phyloP scores from a whole-genome alignment of 1,139 yeast genomes.

The Meyerozyma athensensis region DNA sequence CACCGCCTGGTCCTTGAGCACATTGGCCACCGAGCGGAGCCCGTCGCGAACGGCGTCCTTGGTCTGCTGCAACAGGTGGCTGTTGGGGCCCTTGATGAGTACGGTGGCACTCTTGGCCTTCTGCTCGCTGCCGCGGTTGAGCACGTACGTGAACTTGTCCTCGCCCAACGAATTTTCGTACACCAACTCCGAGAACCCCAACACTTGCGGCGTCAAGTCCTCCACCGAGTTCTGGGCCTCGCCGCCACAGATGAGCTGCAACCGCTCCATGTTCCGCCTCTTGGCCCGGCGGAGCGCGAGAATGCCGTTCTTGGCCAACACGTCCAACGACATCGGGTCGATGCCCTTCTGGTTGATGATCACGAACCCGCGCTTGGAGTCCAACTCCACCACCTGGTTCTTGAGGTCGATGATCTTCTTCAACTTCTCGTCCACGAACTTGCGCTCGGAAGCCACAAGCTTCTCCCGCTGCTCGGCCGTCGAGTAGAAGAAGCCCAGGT shows the following conservation, averaged over 20 bases:
- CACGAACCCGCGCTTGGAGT: constrained; percentile 76
- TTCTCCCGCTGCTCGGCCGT: constrained; percentile 95
- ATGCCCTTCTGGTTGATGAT: constrained; percentile 98
- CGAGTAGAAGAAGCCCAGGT: constrained; percentile 92
- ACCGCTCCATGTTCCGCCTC: constrained; percentile 98
- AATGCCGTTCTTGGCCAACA: constrained; percentile 88
- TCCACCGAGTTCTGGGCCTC: constrained; percentile 98
- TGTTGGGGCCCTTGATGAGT: constrained; percentile 88
- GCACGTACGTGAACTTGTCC: constrained; percentile 90
- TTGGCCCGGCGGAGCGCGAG: constrained; percentile 96
- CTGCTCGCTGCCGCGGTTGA: constrained; percentile 57
- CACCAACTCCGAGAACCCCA: constrained; percentile 89
- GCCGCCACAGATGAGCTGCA: constrained; percentile 95
- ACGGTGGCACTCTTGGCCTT: constrained; percentile 89
- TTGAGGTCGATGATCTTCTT: constrained; percentile 88
- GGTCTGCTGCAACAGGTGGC: constrained; percentile 83
- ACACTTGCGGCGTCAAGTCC: constrained; percentile 75
- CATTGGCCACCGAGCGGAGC: constrained; percentile 88
- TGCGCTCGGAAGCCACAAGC: constrained; percentile 89
- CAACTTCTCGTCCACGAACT: constrained; percentile 91
- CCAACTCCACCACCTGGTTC: constrained; percentile 82
- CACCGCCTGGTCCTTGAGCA: constrained; percentile 75
- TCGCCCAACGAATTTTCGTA: constrained; percentile 94
- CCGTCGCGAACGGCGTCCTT: constrained; percentile 98
- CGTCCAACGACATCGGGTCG: constrained; percentile 96